Conservation (phyloP, 2,329 filamentous ascomycete genomes). For the Diaporthe citriasiana region DNA sequence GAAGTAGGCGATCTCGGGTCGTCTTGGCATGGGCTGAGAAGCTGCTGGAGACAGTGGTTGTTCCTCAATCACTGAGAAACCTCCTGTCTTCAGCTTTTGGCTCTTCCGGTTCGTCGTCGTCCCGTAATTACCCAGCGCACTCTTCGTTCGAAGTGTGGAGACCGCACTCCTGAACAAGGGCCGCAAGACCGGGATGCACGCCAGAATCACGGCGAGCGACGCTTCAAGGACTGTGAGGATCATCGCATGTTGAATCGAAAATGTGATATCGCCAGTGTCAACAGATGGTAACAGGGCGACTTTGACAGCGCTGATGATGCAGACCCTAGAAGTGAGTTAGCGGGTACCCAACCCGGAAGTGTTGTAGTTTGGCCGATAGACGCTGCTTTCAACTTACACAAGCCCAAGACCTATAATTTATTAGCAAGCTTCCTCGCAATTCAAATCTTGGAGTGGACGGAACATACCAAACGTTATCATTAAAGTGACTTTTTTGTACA, state of each 20-base stretch:
- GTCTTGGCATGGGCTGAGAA: constrained; percentile 1
- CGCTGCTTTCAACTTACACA: constrained; percentile 5
- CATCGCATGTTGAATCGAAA: constrained; percentile 19
- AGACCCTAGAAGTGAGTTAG: constrained; percentile 8
- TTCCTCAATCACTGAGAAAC: constrained; percentile 27
- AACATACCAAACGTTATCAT: constrained; percentile 25
- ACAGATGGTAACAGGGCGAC: constrained; percentile 33
- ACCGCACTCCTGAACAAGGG: constrained; percentile 31
- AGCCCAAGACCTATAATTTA: not conserved
- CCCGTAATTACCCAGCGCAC: not conserved
- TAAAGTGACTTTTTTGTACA: constrained; percentile 32
- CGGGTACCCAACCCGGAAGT: not conserved
- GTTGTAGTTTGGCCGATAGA: not conserved
- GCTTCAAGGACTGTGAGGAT: constrained; percentile 37
- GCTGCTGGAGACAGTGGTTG: constrained; percentile 6
- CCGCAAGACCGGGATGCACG: constrained; percentile 38
- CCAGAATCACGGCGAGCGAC: constrained; percentile 24
- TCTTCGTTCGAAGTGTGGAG: constrained; percentile 12
- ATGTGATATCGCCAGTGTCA: constrained; percentile 38
- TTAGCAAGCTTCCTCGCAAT: not conserved
- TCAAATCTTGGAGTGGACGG: not conserved
- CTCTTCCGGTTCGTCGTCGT: not conserved
- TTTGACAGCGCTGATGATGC: constrained; percentile 38
- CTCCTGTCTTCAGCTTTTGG: constrained; percentile 17
- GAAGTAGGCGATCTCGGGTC: constrained; percentile 23